Evolutionary conservation across 179 eudicot species (phyloP).

Genomic region (Beta corolliflora): DNA sequence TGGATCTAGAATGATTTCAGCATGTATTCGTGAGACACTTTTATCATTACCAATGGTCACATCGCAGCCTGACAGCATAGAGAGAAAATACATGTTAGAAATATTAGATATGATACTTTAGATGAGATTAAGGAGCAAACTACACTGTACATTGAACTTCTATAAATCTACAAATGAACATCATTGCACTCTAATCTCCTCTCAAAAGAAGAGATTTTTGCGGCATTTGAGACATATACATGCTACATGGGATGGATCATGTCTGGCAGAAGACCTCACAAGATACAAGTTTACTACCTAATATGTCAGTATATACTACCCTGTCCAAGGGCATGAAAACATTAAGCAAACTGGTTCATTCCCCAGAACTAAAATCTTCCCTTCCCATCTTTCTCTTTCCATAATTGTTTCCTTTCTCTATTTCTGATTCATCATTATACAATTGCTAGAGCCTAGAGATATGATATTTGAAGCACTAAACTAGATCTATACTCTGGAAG

Average conservation of each 20-base stretch:
- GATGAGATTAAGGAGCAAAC: background rate
- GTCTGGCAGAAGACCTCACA: background rate
- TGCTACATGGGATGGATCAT: background rate
- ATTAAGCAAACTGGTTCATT: too few relatives aligned
- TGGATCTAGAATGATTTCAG: slow-evolving; percentile 75
- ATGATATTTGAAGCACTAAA: too few relatives aligned
- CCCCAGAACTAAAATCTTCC: background rate
- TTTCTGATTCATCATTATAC: too few relatives aligned
- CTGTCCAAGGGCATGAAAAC: too few relatives aligned
- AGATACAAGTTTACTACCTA: background rate
- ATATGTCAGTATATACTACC: too few relatives aligned
- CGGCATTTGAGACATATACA: background rate
- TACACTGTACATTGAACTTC: background rate
- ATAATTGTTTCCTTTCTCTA: too few relatives aligned
- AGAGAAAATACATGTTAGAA: background rate
- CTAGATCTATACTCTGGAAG: too few relatives aligned
- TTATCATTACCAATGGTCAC: slow-evolving; percentile 73
- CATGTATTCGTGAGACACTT: slow-evolving; percentile 94
- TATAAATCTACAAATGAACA: background rate
- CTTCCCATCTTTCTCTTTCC: too few relatives aligned
- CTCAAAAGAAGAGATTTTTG: background rate
- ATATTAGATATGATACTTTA: background rate
- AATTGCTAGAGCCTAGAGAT: too few relatives aligned
- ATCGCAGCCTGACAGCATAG: slow-evolving; percentile 69
- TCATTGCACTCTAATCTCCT: background rate